Base-by-base conservation (phyloP, 202 grass and related monocot species). In the Carex arenaria region DNA sequence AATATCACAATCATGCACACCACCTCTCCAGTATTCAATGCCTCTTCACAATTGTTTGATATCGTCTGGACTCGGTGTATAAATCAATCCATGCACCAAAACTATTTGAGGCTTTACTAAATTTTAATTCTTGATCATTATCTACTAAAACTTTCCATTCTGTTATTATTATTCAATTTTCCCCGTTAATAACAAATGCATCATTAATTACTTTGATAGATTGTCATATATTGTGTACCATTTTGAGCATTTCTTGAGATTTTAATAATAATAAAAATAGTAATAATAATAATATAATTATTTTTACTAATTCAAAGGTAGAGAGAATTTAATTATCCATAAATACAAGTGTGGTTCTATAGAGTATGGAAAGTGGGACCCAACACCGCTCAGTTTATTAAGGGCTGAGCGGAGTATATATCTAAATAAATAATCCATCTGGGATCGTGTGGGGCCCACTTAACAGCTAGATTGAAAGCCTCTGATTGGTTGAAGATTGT, bases 21-120 rank as follows among this genome's bases (percentile, higher is more conserved):
- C 63, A 64, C 64, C 63, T 66, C 42, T 82, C 12, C 64, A 57
- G 42, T 42, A 82, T 82, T 82, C 51, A 67, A 82, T 79, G 51
- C 75, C 51, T 63, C 59, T 54, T 34, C 43, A 45, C 3, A 66
- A 69, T 56, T 38, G 10, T 34, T 52, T 19, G 3, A 34, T 26
- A 30, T n/a, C 5, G 40, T 22, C 0, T 82, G 64, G 64, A 3
- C 26, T 19, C 31, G 64, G 62, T 69, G 2, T 28, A 56, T 19
- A 3, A 12, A 43, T 67, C 18, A 57, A 10, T 4, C 30, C 60
- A 18, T 81, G 60, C 59, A 80, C 78, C 78, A 55, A 64, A 3
- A 26, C 45, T 19, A 80, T 12, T 80, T 45, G 8, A 63, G 8
- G 5, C 18, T 45, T 80, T 56, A 38, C 14, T 26, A 15, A 6